Conservation (phyloP, 1,139 yeast genomes). For the Taiozyma onychis region DNA sequence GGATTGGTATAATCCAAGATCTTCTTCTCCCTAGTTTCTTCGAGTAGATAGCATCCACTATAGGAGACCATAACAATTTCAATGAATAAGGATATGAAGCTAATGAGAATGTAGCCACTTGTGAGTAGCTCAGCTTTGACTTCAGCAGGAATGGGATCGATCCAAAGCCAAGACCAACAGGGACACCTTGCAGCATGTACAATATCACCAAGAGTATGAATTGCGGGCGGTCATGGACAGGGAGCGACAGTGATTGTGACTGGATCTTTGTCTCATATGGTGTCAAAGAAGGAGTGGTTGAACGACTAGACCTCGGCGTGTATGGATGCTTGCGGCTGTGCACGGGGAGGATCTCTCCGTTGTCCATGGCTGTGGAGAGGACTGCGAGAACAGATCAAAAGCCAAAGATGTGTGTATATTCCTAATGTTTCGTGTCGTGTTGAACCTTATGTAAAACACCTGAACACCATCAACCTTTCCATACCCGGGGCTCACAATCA, state of each 20-base stretch:
- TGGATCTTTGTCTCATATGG: constrained; percentile 3
- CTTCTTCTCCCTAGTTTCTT: constrained; percentile 72
- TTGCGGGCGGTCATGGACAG: constrained; percentile 53
- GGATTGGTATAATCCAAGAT: constrained; percentile 95
- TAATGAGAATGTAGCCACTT: constrained; percentile 83
- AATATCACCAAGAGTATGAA: constrained; percentile 66
- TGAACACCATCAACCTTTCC: background rate
- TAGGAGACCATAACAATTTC: constrained; percentile 91
- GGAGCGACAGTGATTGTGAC: constrained; percentile 16
- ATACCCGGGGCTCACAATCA: too few species aligned
- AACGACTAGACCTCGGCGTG: constrained; percentile 4
- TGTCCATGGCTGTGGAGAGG: background rate
- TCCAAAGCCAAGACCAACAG: constrained; percentile 94
- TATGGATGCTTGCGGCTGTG: constrained; percentile 15
- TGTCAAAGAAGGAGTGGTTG: constrained; percentile 1
- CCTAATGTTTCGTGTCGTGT: too few species aligned
- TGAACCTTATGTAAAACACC: background rate
- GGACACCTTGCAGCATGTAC: constrained; percentile 87
- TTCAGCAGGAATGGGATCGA: constrained; percentile 90
- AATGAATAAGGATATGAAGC: constrained; percentile 95
- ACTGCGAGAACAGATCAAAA: too few species aligned
- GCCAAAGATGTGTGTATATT: background rate
- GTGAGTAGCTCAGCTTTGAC: constrained; percentile 68
- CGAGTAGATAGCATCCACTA: constrained; percentile 82
- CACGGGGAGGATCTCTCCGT: constrained; percentile 17